phyloP scores from a whole-genome alignment of 345 rosid species.

The Populus pruinosa region DNA sequence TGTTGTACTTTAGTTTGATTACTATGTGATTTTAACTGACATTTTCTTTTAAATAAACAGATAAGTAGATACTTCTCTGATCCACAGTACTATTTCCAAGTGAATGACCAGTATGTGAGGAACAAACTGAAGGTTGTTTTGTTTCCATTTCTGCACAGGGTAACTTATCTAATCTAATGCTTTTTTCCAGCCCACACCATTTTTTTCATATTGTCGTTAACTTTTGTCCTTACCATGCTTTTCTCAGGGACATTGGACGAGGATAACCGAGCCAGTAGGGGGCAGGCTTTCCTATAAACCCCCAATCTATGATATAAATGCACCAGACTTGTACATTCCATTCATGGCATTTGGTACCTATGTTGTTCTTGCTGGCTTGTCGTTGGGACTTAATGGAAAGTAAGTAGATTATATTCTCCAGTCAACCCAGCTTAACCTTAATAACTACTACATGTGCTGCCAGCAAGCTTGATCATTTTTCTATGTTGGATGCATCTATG shows the following conservation, averaged over 20 bases:
- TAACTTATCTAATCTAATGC: conserved; percentile 23
- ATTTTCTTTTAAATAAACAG: conserved; percentile 38
- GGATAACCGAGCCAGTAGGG: conserved; percentile 93
- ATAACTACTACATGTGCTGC: not conserved
- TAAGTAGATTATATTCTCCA: conserved; percentile 38
- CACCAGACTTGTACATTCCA: conserved; percentile 92
- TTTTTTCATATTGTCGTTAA: not conserved
- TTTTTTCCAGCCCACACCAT: conserved; percentile 2
- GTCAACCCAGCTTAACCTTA: not conserved
- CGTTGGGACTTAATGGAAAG: conserved; percentile 81
- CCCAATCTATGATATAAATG: conserved; percentile 85
- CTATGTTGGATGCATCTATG: not conserved
- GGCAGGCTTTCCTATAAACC: conserved; percentile 97
- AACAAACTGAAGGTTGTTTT: conserved; percentile 93
- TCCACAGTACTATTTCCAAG: conserved; percentile 97
- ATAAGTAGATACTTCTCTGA: conserved; percentile 88
- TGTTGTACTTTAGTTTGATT: not conserved
- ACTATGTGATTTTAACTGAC: not conserved
- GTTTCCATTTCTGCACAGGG: conserved; percentile 92
- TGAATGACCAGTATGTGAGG: conserved; percentile 91
- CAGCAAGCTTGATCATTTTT: no score
- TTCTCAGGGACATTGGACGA: conserved; percentile 86
- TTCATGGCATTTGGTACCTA: conserved; percentile 94
- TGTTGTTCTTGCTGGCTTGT: conserved; percentile 81
- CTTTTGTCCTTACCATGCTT: conserved; percentile 10